Evolutionary conservation across 805 yeast genomes (phyloP).

Genomic region (Ogataea parapolymorpha): DNA sequence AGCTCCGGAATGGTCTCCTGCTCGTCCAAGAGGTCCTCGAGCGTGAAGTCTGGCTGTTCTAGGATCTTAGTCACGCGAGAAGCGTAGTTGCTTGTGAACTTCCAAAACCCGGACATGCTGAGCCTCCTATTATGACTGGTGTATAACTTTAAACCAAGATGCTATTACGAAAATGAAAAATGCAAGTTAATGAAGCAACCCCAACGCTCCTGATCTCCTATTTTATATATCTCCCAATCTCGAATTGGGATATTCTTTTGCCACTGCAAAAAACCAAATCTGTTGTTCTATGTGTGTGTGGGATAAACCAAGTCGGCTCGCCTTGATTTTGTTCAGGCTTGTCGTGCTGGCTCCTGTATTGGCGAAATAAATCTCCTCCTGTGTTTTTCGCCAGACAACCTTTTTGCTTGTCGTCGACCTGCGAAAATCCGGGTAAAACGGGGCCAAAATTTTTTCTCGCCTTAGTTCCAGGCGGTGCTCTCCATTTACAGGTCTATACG

Average conservation of each 20-base stretch:
- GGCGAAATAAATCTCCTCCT: constrained; percentile 12
- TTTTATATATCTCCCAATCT: background rate
- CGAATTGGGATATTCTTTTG: background rate
- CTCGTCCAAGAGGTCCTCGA: constrained; percentile 68
- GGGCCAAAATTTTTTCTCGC: constrained; percentile 1
- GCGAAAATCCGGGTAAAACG: constrained; percentile 11
- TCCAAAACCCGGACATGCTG: constrained; percentile 37
- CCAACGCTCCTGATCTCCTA: constrained; percentile 1
- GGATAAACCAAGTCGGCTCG: constrained; percentile 9
- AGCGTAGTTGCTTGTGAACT: constrained; percentile 49
- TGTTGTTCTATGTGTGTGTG: background rate
- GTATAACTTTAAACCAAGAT: constrained; percentile 4
- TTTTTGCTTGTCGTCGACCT: constrained; percentile 12
- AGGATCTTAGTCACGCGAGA: constrained; percentile 54
- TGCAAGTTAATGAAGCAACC: constrained; percentile 6
- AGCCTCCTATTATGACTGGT: background rate
- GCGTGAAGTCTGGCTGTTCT: constrained; percentile 42
- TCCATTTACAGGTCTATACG: constrained; percentile 3
- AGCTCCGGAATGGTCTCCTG: constrained; percentile 72
- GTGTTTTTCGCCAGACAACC: constrained; percentile 13
- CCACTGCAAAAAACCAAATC: constrained; percentile 1
- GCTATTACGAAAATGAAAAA: constrained; percentile 6
- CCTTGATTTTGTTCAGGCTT: constrained; percentile 12
- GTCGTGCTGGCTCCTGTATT: constrained; percentile 8
- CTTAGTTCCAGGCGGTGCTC: constrained; percentile 6